Evolutionary conservation across 768 basidiomycete species (phyloP), one percentile per base, ranked within the genome.

Genomic region (Royoungia palumana): DNA sequence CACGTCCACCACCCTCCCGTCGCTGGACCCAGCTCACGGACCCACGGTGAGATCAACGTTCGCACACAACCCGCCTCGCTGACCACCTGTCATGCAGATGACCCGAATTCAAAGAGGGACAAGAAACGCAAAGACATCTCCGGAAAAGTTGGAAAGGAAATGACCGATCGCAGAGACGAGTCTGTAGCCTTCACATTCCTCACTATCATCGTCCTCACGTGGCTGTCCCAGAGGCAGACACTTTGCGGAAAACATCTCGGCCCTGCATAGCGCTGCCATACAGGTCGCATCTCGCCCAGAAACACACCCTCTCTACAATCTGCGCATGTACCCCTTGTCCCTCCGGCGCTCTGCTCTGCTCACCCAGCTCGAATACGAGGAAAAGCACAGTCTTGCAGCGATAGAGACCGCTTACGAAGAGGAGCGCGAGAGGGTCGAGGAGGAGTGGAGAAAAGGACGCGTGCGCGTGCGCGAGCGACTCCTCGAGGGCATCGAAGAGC

Each of bases 401-500:
- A 81, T 82, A 17, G 78, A 85, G 60, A 78, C 75, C 12, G 83
- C 87, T 8, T 90, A 85, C 52, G 80, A 85, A 17, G 88, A 91
- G 56, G 90, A 93, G 61, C 76, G 83, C 34, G 81, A 83, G 56
- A 72, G 80, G 40, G 87, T 92, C 5, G 90, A 92, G 59, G 87
- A 89, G 6, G 90, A 92, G 61, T 91, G 84, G 83, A 77, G 75
- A 54, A 77, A 79, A 37, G 89, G 90, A 4, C 74, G 84, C 39
- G 87, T 87, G 36, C 73, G 83, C 24, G 83, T 92, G 16, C 73
- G 87, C 8, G 88, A 91, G 58, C 75, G 89, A 14, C 72, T 93
- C 25, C 66, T 91, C 14, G 90, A 92, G 59, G 88, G 90, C 24
- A 86, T 93, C 55, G 89, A 91, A 64, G 90, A 93, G 61, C 75